A percentile compares a stretch with the other conserved stretches of the same genome.
These are phyloP conservation scores for Venturia asperata DNA, from an alignment of 2,329 filamentous ascomycete genomes.

Conservation along the genomic window DNA sequence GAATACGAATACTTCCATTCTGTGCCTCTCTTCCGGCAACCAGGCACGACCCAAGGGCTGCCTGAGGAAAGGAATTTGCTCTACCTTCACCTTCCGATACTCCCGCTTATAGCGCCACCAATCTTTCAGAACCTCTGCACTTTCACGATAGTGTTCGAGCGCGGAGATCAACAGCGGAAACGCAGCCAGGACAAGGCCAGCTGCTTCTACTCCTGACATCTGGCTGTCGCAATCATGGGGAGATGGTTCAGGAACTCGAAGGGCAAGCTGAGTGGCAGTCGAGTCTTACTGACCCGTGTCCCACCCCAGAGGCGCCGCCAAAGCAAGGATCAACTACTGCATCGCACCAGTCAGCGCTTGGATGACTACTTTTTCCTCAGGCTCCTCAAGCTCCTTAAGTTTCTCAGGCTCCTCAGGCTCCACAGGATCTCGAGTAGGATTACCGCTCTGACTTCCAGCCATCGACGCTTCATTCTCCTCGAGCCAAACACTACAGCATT, in stretches of 20 bases:
- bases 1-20: conserved; percentile 20
- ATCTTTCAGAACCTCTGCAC: conserved; percentile 23
- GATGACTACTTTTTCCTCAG: too few species aligned
- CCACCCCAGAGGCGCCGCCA: not conserved
- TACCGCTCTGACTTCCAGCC: too few species aligned
- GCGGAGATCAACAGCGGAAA: conserved; percentile 28
- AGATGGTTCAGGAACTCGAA: not conserved
- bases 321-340: not conserved
- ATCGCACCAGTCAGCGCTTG: too few species aligned
- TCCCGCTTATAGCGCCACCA: conserved; percentile 27
- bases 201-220: conserved; percentile 29
- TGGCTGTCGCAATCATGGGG: not conserved
- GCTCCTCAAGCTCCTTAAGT: too few species aligned
- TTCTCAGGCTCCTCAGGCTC: too few species aligned
- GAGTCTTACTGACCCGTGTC: not conserved
- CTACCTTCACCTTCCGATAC: conserved; percentile 24
- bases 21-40: conserved; percentile 22
- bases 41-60: not conserved
- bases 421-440: too few species aligned
- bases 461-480: too few species aligned
- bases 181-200: conserved; percentile 28
- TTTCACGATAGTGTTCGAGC: conserved; percentile 27
- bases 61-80: conserved; percentile 22
- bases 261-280: not conserved
- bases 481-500: too few species aligned